Evolutionary conservation across 2,329 filamentous ascomycete genomes (phyloP).

Genomic region (Tolypocladium album): DNA sequence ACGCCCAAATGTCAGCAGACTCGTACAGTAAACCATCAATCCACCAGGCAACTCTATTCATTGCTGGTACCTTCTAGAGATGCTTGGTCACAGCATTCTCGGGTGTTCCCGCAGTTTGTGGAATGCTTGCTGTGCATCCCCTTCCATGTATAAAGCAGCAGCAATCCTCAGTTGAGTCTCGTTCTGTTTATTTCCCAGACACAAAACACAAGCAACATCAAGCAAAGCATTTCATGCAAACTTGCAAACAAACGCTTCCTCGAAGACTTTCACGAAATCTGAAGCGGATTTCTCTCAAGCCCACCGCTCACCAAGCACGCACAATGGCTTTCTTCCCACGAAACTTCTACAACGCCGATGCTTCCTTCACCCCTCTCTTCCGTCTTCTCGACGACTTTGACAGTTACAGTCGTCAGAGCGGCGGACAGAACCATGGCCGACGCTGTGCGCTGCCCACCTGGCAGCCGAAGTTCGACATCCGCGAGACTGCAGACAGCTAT

Average conservation of each 20-base stretch:
- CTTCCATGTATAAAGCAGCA: slow-evolving; percentile 19
- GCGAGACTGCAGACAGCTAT: slow-evolving; percentile 56
- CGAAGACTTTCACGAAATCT: slow-evolving; percentile 14
- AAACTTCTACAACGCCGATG: slow-evolving; percentile 35
- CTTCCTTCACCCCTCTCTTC: slow-evolving; percentile 50
- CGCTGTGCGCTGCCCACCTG: slow-evolving; percentile 39
- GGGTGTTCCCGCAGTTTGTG: slow-evolving; percentile 8
- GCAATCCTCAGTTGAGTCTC: slow-evolving; percentile 4
- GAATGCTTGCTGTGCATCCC: slow-evolving; percentile 5
- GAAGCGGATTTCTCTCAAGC: slow-evolving; percentile 13
- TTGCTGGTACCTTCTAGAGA: slow-evolving; percentile 11
- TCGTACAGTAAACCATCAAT: background rate
- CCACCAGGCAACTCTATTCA: background rate
- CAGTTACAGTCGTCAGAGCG: slow-evolving; percentile 35
- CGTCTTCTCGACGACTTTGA: slow-evolving; percentile 55
- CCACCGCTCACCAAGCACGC: slow-evolving; percentile 13
- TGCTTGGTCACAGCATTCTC: slow-evolving; percentile 6
- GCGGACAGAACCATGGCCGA: slow-evolving; percentile 13
- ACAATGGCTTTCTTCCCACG: slow-evolving; percentile 53
- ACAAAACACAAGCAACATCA: slow-evolving; percentile 6
- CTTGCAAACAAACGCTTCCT: slow-evolving; percentile 12
- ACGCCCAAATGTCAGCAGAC: slow-evolving; percentile 4
- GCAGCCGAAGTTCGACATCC: slow-evolving; percentile 69
- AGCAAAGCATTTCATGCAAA: slow-evolving; percentile 10
- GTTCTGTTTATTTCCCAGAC: slow-evolving; percentile 10